Evolutionary conservation across 768 basidiomycete species (phyloP), one percentile per base, ranked within the genome.

Genomic region (Cantharellus anzutake): DNA sequence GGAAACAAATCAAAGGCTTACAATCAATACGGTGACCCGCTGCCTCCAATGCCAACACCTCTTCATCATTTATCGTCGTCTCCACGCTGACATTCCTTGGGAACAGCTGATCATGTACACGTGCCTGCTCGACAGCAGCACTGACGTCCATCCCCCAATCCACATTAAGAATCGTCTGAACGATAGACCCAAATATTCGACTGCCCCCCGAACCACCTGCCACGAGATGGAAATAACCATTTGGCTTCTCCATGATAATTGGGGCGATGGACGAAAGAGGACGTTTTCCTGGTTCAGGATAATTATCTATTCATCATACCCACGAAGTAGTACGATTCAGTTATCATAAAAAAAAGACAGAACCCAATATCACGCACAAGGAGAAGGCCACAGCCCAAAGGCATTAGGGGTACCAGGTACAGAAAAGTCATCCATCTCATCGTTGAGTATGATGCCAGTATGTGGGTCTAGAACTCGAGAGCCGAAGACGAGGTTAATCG

Each of bases 391-490:
- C 53, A 93, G 71, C 0, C 86, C 91, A 66, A 90, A 94, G 2
- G 74, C 80, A 65, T 96, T 94, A 3, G 88, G 78, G n/a, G 71
- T 69, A 2, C 86, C 90, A 1, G 92, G 93, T 0, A 74, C 82
- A 5, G 90, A 86, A 69, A 97, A 97, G 69, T 98, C 94, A 63
- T 91, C 88, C 86, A 90, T 81, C 74, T 94, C 88, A 66, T 98
- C 81, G 66, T 97, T 97, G 48, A 97, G 70, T 57, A 98, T 77
- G 38, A 98, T 76, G 37, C 56, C 56, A 4, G 92, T 96, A 57
- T 81, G 77, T 0, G 85, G 78, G 69, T 94, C 91, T 63, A 94
- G 74, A 1, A 97, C 86, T 60, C 76, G 78, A 2, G 88, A 92
- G 14, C 93, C 94, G 70, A 94, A 98, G 16, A 93, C 73, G 0